These are phyloP conservation scores for Ceratocystis huliohia DNA, from an alignment of 2,329 filamentous ascomycete species.

Conservation along the genomic window DNA sequence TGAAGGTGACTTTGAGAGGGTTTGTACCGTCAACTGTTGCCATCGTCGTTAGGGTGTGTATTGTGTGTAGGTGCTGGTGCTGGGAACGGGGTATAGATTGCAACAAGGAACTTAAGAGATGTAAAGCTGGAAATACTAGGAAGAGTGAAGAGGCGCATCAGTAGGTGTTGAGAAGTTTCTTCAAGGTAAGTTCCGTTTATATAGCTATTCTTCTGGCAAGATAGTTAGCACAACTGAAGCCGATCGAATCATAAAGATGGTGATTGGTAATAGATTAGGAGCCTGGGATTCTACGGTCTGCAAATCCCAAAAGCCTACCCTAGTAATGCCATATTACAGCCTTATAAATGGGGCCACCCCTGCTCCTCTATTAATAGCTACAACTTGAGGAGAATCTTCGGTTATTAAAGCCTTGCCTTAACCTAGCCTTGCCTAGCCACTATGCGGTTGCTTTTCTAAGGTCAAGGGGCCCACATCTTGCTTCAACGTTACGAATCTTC, in stretches of 20 bases:
- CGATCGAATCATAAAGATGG: neutral
- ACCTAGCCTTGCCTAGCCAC: neutral
- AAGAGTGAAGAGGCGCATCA: no score
- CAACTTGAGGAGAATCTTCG: conserved; percentile 1
- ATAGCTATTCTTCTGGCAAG: neutral
- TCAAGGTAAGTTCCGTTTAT: neutral
- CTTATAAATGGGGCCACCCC: neutral
- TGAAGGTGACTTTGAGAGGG: neutral
- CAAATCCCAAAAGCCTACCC: neutral
- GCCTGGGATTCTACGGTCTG: neutral
- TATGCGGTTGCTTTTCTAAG: neutral
- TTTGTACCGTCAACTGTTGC: neutral
- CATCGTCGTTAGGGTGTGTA: neutral
- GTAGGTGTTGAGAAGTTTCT: no score
- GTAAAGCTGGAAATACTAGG: no score
- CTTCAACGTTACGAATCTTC: conserved; percentile 3
- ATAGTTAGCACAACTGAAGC: neutral
- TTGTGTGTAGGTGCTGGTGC: neutral
- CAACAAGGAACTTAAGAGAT: no score
- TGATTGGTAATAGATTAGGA: conserved; percentile 2
- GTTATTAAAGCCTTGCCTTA: neutral
- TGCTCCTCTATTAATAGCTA: neutral
- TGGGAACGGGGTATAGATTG: neutral
- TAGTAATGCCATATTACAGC: neutral
- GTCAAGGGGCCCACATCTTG: conserved; percentile 1